Evolutionary conservation across 345 rosid genomes (phyloP).

Genomic region (Gossypium arboreum): DNA sequence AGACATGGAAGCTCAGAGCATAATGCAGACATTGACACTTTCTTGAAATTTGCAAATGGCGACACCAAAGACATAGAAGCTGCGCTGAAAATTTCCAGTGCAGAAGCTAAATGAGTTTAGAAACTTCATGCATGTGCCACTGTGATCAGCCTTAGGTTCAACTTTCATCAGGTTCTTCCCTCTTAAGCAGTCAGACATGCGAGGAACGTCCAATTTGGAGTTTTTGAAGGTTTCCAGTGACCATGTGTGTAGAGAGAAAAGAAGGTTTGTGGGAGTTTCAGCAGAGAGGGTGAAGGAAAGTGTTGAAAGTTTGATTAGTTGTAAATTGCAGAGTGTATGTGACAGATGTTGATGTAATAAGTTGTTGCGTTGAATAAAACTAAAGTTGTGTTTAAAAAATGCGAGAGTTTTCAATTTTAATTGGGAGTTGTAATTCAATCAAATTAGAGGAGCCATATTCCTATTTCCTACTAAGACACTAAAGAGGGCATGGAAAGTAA

Average conservation of each 20-base stretch:
- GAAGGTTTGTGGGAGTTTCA: slow-evolving; percentile 17
- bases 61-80: slow-evolving; percentile 44
- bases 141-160: not conserved
- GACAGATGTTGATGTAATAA: not conserved
- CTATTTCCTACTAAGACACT: no score
- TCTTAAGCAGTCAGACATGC: slow-evolving; percentile 24
- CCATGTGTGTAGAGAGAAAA: slow-evolving; percentile 12
- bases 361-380: no score
- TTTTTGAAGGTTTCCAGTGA: slow-evolving; percentile 25
- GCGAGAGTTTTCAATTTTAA: no score
- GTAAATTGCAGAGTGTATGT: slow-evolving; percentile 1
- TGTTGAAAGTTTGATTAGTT: not conserved
- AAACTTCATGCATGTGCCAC: not conserved
- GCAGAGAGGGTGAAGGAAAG: not conserved
- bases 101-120: not conserved
- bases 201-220: slow-evolving; percentile 25
- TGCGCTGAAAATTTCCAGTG: slow-evolving; percentile 5
- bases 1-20: slow-evolving; percentile 41
- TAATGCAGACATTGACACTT: slow-evolving; percentile 40
- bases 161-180: slow-evolving; percentile 10
- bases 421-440: no score
- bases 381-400: no score
- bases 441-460: no score
- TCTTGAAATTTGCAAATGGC: slow-evolving; percentile 34
- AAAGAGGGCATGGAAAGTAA: no score